A percentile compares a stretch with the other conserved stretches of the same genome.
Conservation (phyloP, 73 alveolate genomes). For the Paramecium sonneborni region DNA sequence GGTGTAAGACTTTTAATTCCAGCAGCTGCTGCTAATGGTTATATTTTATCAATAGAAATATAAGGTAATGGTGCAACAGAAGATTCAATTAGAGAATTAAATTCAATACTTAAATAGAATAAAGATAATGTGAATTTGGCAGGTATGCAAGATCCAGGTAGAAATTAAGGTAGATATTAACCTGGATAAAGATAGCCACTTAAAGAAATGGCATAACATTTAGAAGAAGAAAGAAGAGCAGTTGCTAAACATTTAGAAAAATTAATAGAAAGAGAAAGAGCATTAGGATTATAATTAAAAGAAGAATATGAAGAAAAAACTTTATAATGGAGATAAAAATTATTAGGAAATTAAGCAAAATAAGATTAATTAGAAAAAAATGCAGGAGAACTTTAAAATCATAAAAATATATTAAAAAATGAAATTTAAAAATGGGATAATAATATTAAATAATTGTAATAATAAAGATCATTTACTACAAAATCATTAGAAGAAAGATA, state of each 20-base stretch:
- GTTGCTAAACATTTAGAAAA: constrained; percentile 49
- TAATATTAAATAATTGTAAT: background rate
- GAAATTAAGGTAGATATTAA: background rate
- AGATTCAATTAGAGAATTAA: constrained; percentile 56
- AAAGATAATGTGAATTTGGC: constrained; percentile 27
- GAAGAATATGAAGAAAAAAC: constrained; percentile 53
- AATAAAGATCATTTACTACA: background rate
- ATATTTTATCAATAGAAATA: constrained; percentile 33
- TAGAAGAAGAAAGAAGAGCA: constrained; percentile 58
- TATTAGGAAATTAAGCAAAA: constrained; percentile 30
- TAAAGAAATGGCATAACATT: constrained; percentile 43
- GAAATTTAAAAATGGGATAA: constrained; percentile 19
- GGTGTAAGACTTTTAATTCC: constrained; percentile 48
- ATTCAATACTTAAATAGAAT: constrained; percentile 7
- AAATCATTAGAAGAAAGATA: constrained; percentile 16
- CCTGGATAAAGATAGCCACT: constrained; percentile 17
- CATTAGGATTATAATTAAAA: constrained; percentile 1
- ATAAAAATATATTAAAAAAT: background rate
- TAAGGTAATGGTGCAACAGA: constrained; percentile 66
- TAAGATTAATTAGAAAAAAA: constrained; percentile 31
- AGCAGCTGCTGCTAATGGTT: constrained; percentile 53
- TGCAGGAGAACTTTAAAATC: constrained; percentile 14
- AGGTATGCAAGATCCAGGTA: background rate
- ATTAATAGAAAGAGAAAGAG: constrained; percentile 42
- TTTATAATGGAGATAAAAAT: background rate